Conservation (phyloP, 306 rosid species). For the Lotus japonicus region DNA sequence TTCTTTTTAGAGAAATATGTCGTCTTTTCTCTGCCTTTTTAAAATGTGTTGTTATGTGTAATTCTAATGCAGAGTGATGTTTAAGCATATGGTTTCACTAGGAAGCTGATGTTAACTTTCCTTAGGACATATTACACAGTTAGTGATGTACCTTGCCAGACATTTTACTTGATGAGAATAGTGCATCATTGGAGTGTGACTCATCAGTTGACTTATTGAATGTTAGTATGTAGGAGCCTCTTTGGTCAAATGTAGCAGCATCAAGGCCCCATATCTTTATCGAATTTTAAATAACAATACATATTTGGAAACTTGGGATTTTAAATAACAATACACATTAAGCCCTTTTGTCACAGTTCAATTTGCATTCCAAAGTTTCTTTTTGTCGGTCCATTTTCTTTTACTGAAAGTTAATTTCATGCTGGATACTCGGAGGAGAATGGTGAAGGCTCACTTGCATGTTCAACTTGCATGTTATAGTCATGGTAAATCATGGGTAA, state of each 20-base stretch:
- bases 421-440: slow-evolving; percentile 54
- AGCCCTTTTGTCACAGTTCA: neutral
- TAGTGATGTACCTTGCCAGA: neutral
- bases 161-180: neutral
- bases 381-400: neutral
- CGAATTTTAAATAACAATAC: neutral
- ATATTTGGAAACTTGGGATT: neutral
- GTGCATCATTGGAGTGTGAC: slow-evolving; percentile 5
- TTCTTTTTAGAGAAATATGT: too few species aligned
- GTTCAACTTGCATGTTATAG: slow-evolving; percentile 81
- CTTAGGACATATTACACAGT: neutral
- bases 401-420: slow-evolving; percentile 15
- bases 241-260: too few species aligned
- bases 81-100: too few species aligned
- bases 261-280: neutral
- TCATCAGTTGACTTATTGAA: neutral
- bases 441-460: slow-evolving; percentile 82
- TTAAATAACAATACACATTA: neutral
- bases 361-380: neutral
- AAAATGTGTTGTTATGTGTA: too few species aligned
- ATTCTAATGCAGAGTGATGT: too few species aligned
- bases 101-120: neutral
- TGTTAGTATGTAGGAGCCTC: neutral
- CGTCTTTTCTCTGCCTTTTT: too few species aligned
- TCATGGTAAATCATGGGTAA: slow-evolving; percentile 69